Evolutionary conservation across 768 basidiomycete genomes (phyloP), one percentile per base, ranked within the genome.

Genomic region (Melanogaster broomeanus): DNA sequence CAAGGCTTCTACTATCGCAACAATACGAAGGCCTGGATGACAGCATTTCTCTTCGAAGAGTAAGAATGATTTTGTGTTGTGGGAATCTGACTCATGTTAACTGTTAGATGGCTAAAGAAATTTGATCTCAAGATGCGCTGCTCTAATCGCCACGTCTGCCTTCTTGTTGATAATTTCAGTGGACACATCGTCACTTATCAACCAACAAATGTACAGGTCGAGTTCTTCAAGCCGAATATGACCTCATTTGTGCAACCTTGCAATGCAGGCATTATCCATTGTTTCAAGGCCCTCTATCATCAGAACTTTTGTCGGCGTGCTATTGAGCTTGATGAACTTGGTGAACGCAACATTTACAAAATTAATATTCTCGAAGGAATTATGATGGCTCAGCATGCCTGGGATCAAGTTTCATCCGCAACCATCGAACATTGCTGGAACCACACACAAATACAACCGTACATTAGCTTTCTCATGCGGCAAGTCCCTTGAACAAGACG

Each of bases 341-440:
- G 60, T 9, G 61, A 63, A 28, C 1, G 18, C 2, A 57, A 73
- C 9, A 70, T 75, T 28, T 76, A 72, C 56, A 67, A 73, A 39
- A 68, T 76, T 33, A 60, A 69, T 50, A 50, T 67, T 19, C 66
- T 73, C 15, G 61, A 72, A 45, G 69, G 58, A 4, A 73, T 77
- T 66, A 49, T 52, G 8, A 64, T 75, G 58, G 65, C 59, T 2
- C 51, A 62, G 31, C 49, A 60, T 12, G 67, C 70, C 4, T 76
- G 74, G 71, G 34, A 63, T 10, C 27, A 40, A 7, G 58, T 74
- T n/a, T 35, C 52, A 25, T 15, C 54, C 0, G 42, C 45, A 16
- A 74, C 72, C 15, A 73, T 75, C 42, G n/a, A 48, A 74, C 43
- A 66, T 69, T 11, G n/a, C n/a, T n/a, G n/a, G n/a, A n/a, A n/a